Percentiles rank a stretch among this genome's conserved stretches.
Evolutionary conservation across 345 rosid species (phyloP).

Genomic region (Populus nigra): DNA sequence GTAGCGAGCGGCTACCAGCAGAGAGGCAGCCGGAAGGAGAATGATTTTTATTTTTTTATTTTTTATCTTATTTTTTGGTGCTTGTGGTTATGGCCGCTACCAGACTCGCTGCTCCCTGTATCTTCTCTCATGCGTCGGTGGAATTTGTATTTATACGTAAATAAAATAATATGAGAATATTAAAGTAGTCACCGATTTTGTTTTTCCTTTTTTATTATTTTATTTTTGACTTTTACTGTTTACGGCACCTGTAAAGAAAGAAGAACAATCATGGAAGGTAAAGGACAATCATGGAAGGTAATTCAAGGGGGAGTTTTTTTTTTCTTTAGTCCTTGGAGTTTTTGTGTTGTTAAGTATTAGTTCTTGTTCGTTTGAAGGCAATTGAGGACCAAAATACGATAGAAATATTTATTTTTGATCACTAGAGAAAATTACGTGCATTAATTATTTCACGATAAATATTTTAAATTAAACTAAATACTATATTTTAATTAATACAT

Average conservation of each 20-base stretch:
- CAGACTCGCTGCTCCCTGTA: slow-evolving; percentile 4
- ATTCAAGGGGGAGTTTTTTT: neutral
- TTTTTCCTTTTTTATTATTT: neutral
- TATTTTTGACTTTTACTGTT: neutral
- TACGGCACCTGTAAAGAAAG: neutral
- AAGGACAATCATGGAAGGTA: neutral
- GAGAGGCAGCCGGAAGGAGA: neutral
- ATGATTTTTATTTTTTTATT: neutral
- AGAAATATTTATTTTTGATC: too few relatives aligned
- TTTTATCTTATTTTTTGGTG: neutral
- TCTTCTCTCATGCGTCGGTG: slow-evolving; percentile 19
- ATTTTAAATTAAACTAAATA: too few relatives aligned
- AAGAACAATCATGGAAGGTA: neutral
- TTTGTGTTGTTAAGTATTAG: neutral
- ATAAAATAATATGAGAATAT: too few relatives aligned
- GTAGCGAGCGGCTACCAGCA: neutral
- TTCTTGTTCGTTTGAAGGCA: neutral
- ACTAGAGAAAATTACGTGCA: too few relatives aligned
- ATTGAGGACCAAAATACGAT: neutral
- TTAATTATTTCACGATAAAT: too few relatives aligned
- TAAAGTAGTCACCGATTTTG: too few relatives aligned
- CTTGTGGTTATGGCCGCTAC: slow-evolving; percentile 8
- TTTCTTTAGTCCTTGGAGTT: neutral
- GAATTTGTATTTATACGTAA: neutral
- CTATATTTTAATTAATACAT: too few relatives aligned